Evolutionary conservation across 176 grass and related monocot species (phyloP).

Genomic region (Musa itinerans): DNA sequence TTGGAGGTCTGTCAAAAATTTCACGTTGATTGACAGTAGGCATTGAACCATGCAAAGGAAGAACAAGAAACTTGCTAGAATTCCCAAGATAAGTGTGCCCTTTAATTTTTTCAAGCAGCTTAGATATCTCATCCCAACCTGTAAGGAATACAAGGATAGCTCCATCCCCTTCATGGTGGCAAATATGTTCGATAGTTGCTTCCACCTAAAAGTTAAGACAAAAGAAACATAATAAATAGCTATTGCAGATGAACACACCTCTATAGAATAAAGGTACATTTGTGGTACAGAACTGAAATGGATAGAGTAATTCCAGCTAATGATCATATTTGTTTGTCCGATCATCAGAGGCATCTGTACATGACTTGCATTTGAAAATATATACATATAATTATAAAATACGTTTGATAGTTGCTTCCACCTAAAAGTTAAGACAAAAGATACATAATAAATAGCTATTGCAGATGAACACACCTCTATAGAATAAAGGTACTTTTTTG

Average conservation of each 20-base stretch:
- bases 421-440: no score
- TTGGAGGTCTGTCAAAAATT: slow-evolving; percentile 90
- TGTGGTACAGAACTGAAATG: not conserved
- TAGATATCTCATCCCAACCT: slow-evolving; percentile 97
- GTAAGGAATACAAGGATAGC: slow-evolving; percentile 97
- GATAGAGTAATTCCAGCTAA: not conserved
- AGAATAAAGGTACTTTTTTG: no score
- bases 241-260: not conserved
- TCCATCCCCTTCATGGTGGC: slow-evolving; percentile 65
- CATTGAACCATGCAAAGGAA: slow-evolving; percentile 96
- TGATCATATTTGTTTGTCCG: not conserved
- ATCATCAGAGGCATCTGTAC: no score
- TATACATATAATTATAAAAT: no score
- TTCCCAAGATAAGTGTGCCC: slow-evolving; percentile 62
- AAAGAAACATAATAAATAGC: not conserved
- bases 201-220: slow-evolving; percentile 58
- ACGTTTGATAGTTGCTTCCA: no score
- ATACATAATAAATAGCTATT: no score
- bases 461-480: no score
- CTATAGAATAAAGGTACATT: not conserved
- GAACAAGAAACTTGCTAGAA: slow-evolving; percentile 60
- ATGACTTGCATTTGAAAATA: no score
- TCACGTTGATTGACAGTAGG: slow-evolving; percentile 89
- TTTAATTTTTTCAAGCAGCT: slow-evolving; percentile 84
- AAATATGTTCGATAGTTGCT: slow-evolving; percentile 79